Evolutionary conservation across 2,329 filamentous ascomycete genomes (phyloP).

Genomic region (Trichoderma pleuroti): DNA sequence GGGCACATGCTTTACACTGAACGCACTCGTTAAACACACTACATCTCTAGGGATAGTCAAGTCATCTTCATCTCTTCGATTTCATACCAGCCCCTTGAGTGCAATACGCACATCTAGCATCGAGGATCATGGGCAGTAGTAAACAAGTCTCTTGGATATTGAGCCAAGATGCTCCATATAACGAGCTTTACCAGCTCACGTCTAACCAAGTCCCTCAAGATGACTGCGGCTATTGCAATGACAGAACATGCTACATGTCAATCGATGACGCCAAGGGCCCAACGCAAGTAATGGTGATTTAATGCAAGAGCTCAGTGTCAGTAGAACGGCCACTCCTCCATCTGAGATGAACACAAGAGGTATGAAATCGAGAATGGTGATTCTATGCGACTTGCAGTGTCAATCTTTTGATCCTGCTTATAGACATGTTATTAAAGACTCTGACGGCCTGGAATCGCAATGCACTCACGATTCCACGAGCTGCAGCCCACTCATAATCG

Average conservation of each 20-base stretch:
- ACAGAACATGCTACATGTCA: not conserved
- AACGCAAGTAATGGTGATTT: not conserved
- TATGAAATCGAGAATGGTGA: not conserved
- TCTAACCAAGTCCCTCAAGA: not conserved
- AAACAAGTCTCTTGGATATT: not conserved
- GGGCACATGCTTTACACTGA: not conserved
- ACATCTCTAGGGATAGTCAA: not conserved
- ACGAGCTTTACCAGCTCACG: not conserved
- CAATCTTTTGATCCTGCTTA: not conserved
- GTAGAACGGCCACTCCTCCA: not conserved
- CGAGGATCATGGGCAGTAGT: not conserved
- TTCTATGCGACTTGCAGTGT: not conserved
- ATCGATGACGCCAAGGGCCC: not conserved
- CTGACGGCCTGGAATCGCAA: not conserved
- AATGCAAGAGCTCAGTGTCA: not conserved
- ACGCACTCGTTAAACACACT: not conserved
- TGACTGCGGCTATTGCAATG: not conserved
- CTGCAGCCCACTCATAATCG: not conserved
- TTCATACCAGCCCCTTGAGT: not conserved
- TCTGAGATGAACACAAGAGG: not conserved
- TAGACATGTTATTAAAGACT: not conserved
- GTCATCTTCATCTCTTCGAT: not conserved
- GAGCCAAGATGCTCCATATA: too few relatives aligned
- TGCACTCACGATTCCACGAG: not conserved
- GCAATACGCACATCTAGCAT: not conserved